Conservation (phyloP, 192 early-diverging fungal genomes). For the Obelidium mucronatum region DNA sequence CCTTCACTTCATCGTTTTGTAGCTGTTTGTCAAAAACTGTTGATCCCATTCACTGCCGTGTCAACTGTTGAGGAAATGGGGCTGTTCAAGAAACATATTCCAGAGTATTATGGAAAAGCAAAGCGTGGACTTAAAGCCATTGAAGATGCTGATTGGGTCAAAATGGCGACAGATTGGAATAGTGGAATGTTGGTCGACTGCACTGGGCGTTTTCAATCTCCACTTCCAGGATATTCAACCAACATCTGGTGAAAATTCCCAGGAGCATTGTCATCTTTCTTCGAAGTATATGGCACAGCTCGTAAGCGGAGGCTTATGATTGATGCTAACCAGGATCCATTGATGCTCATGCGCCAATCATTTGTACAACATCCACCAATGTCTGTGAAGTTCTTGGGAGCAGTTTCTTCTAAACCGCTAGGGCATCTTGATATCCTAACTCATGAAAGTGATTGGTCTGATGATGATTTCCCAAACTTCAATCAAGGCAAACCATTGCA, state of each 20-base stretch:
- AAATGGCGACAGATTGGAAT: constrained; percentile 2
- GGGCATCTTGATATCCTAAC: neutral
- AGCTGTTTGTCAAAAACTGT: neutral
- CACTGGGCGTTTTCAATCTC: neutral
- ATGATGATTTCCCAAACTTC: constrained; percentile 4
- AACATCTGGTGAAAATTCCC: constrained; percentile 4
- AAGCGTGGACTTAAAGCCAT: neutral
- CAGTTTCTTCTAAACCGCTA: neutral
- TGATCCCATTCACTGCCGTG: neutral
- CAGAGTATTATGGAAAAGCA: constrained; percentile 4
- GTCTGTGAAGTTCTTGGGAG: neutral
- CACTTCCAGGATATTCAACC: neutral
- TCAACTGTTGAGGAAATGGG: constrained; percentile 4
- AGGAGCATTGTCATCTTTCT: neutral
- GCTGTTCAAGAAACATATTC: constrained; percentile 12
- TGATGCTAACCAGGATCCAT: neutral
- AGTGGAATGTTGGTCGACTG: neutral
- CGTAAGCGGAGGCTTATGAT: neutral
- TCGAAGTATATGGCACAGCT: neutral
- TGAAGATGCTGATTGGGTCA: neutral
- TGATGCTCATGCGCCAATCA: neutral
- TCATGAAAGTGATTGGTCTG: neutral
- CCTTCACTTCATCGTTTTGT: neutral
- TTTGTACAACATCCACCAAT: neutral
- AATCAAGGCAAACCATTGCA: too few relatives aligned